Evolutionary conservation across 2,329 filamentous ascomycete species (phyloP).

Genomic region (Chrysosporium queenslandicum): DNA sequence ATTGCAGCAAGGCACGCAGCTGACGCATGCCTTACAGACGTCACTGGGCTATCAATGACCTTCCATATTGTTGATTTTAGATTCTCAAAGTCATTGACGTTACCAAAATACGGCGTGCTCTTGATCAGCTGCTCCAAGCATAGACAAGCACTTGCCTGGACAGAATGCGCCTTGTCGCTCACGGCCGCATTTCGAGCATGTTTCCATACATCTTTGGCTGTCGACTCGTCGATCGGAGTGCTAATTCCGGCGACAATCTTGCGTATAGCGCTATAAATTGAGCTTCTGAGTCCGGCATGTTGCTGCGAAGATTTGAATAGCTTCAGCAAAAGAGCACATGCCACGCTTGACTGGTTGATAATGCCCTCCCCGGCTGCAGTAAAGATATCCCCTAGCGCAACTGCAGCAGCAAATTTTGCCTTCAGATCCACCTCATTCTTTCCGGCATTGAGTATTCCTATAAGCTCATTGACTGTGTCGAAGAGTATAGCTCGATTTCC

Average conservation of each 20-base stretch:
- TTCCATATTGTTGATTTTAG: constrained; percentile 76
- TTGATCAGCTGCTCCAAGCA: constrained; percentile 66
- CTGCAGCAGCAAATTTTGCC: constrained; percentile 75
- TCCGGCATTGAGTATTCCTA: constrained; percentile 58
- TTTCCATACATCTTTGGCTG: constrained; percentile 91
- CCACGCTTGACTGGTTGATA: constrained; percentile 67
- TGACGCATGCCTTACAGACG: constrained; percentile 70
- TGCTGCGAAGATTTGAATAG: constrained; percentile 67
- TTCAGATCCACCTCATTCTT: constrained; percentile 71
- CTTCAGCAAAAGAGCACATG: constrained; percentile 63
- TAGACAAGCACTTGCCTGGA: constrained; percentile 66
- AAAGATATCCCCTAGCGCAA: constrained; percentile 81
- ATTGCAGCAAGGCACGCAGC: constrained; percentile 74
- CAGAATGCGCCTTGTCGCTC: constrained; percentile 71
- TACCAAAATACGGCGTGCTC: constrained; percentile 72
- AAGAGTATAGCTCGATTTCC: constrained; percentile 88
- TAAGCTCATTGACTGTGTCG: constrained; percentile 84
- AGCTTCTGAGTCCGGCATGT: constrained; percentile 72
- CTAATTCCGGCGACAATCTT: constrained; percentile 69
- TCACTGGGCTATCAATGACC: constrained; percentile 65
- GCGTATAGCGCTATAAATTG: constrained; percentile 62
- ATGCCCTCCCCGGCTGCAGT: constrained; percentile 89
- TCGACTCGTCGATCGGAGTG: constrained; percentile 67
- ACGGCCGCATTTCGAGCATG: constrained; percentile 66
- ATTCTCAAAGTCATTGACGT: constrained; percentile 81